Conservation (phyloP, 768 basidiomycete species). For the Russula lepida region DNA sequence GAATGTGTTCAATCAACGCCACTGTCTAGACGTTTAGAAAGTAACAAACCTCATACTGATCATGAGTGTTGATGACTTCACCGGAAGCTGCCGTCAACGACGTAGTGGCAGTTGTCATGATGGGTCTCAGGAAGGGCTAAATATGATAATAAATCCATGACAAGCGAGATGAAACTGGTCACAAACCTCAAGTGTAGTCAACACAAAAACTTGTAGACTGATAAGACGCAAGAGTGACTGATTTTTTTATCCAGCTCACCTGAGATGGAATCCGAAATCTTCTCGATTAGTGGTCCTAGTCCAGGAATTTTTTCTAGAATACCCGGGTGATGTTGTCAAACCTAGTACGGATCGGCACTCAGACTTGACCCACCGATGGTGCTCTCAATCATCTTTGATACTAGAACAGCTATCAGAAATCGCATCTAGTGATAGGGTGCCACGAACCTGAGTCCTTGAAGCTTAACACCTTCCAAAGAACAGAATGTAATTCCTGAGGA, state of each 20-base stretch:
- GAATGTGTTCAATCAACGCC: neutral
- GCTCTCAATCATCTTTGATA: constrained; percentile 70
- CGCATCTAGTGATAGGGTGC: neutral
- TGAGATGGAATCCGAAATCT: constrained; percentile 64
- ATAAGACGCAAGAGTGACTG: neutral
- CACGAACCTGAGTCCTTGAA: constrained; percentile 68
- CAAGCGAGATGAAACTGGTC: neutral
- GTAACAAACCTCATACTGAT: constrained; percentile 63
- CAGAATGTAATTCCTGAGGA: constrained; percentile 79
- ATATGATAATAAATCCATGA: neutral
- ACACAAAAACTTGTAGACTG: constrained; percentile 53
- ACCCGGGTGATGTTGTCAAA: neutral
- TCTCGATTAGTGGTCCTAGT: constrained; percentile 63
- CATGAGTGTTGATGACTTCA: constrained; percentile 70
- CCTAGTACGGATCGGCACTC: neutral
- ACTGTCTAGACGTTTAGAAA: neutral
- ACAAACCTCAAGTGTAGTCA: constrained; percentile 72
- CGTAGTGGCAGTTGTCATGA: constrained; percentile 60
- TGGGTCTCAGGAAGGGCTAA: constrained; percentile 73
- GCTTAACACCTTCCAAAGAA: constrained; percentile 77
- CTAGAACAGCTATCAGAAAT: constrained; percentile 24
- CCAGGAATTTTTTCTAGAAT: constrained; percentile 74
- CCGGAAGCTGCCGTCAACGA: constrained; percentile 56
- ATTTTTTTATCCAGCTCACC: constrained; percentile 28
- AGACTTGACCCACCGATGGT: constrained; percentile 52